Evolutionary conservation across 2,329 filamentous ascomycete species (phyloP).

Genomic region (Myriosclerotinia curreyana): DNA sequence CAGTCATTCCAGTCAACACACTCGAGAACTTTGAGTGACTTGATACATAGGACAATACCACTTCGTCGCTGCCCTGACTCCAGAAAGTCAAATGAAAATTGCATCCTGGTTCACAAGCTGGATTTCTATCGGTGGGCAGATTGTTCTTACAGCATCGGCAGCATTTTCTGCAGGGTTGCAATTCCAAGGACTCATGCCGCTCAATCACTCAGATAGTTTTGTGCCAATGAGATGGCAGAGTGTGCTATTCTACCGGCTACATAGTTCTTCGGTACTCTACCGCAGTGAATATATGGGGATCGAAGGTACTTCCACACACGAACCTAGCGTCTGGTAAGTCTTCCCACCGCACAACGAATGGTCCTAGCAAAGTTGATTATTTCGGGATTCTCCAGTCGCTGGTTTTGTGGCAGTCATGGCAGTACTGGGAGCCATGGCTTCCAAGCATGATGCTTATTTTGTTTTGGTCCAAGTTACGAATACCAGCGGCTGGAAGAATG

Average conservation of each 20-base stretch:
- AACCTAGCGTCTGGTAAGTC: slow-evolving; percentile 41
- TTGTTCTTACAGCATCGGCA: slow-evolving; percentile 47
- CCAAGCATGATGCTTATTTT: slow-evolving; percentile 46
- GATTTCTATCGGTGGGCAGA: slow-evolving; percentile 48
- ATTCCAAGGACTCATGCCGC: slow-evolving; percentile 44
- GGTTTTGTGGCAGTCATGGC: slow-evolving; percentile 45
- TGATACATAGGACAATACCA: slow-evolving; percentile 50
- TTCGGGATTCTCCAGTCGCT: slow-evolving; percentile 36
- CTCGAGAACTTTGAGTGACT: not conserved
- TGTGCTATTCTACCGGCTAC: slow-evolving; percentile 49
- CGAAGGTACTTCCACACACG: slow-evolving; percentile 40
- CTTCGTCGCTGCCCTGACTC: slow-evolving; percentile 56
- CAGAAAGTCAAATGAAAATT: slow-evolving; percentile 40
- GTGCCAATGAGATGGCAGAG: slow-evolving; percentile 45
- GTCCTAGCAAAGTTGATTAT: not conserved
- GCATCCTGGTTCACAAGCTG: slow-evolving; percentile 46
- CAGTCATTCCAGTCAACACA: not conserved
- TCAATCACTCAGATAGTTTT: slow-evolving; percentile 44
- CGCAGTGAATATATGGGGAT: slow-evolving; percentile 19
- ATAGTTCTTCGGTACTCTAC: slow-evolving; percentile 42
- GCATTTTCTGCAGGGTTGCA: slow-evolving; percentile 48
- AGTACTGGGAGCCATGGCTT: slow-evolving; percentile 41
- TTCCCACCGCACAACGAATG: not conserved
- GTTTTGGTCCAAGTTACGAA: slow-evolving; percentile 48
- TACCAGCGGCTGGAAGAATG: slow-evolving; percentile 44